phyloP scores from a whole-genome alignment of 108 stramenopile species.

The Seminavis robusta region DNA sequence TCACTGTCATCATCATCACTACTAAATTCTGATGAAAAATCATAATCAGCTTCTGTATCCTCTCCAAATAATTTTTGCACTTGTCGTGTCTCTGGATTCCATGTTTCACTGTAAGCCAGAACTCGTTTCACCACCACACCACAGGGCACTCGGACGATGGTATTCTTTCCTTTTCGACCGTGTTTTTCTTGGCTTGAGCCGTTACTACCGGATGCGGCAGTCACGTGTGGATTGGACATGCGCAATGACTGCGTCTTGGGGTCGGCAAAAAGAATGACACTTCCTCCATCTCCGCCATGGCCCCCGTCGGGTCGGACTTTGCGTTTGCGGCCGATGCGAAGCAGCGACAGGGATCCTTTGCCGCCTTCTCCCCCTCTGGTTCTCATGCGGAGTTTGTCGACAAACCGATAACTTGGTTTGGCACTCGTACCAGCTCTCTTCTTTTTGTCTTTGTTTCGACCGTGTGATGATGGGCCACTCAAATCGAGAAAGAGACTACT shows the following conservation, averaged over 20 bases:
- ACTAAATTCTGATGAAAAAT: background rate
- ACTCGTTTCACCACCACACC: slow-evolving; percentile 80
- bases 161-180: slow-evolving; percentile 72
- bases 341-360: slow-evolving; percentile 59
- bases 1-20: slow-evolving; percentile 21
- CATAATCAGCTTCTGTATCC: slow-evolving; percentile 9
- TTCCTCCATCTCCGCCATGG: slow-evolving; percentile 81
- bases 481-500: no score
- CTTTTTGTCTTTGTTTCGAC: slow-evolving; percentile 26
- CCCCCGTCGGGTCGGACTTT: slow-evolving; percentile 74
- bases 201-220: slow-evolving; percentile 52
- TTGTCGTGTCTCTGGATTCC: slow-evolving; percentile 43
- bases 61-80: slow-evolving; percentile 14
- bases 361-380: slow-evolving; percentile 75
- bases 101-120: slow-evolving; percentile 59
- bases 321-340: slow-evolving; percentile 25
- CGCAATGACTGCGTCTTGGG: slow-evolving; percentile 52
- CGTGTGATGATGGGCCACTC: no score
- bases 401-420: slow-evolving; percentile 51
- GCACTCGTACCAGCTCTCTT: no score
- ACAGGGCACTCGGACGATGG: slow-evolving; percentile 72
- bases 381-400: slow-evolving; percentile 65
- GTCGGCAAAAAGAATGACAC: slow-evolving; percentile 72
- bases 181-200: slow-evolving; percentile 48
- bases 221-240: slow-evolving; percentile 51